Evolutionary conservation across 371 early-diverging fungal genomes (phyloP), one percentile per base, ranked within the genome.

Genomic region (Cokeromyces recurvatus): DNA sequence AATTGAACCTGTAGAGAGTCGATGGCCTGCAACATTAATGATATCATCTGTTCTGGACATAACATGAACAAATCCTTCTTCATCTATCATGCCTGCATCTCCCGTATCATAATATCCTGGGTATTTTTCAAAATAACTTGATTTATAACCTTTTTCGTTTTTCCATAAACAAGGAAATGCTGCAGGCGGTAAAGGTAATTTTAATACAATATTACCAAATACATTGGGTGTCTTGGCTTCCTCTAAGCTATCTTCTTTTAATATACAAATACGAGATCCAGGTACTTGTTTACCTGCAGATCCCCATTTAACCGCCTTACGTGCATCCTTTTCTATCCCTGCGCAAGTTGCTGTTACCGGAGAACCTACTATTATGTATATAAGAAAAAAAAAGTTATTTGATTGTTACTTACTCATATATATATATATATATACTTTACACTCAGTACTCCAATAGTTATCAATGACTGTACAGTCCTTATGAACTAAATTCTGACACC

Each of bases 371-470:
- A 31, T 14, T 3, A 14, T n/a, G 25, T 22, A 42, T 23, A 29
- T 29, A 29, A 17, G 17, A 42, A 35, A 16, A 23, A 12, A n/a
- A 22, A 11, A 25, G 9, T 35, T 27, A 10, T 39, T 32, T n/a
- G n/a, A n/a, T n/a, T n/a, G n/a, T n/a, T n/a, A 16, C n/a, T n/a
- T n/a, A n/a, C n/a, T n/a, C n/a, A n/a, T n/a, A n/a, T n/a, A n/a
- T n/a, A n/a, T n/a, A n/a, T n/a, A n/a, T n/a, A n/a, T n/a, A n/a
- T n/a, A n/a, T n/a, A 22, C 83, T 42, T 92, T 92, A 35, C 91
- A 86, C 61, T 97, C 97, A 1, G 97, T 97, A 43, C 93, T 91
- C 95, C 95, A 97, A 66, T 89, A 97, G 46, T 93, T 90, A 62
- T 97, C 97, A 37, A 81, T 77, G 0, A 81, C 78, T 6, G 66